phyloP scores from a whole-genome alignment of 306 rosid species.

The Acacia confusa region DNA sequence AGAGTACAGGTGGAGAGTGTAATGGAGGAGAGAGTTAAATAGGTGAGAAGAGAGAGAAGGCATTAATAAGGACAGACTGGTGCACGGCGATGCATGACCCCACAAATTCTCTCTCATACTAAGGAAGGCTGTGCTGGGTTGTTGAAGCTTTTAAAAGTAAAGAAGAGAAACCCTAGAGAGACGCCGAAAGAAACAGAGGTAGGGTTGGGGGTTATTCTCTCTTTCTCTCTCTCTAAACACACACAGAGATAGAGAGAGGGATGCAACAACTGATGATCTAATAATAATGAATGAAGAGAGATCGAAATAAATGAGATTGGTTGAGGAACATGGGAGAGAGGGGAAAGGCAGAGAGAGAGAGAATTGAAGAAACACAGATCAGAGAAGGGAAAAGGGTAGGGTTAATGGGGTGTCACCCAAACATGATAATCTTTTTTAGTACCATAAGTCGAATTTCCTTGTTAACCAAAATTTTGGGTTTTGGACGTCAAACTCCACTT shows the following conservation, averaged over 20 bases:
- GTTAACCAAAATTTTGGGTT: neutral
- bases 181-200: neutral
- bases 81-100: conserved; percentile 23
- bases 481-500: neutral
- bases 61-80: conserved; percentile 65
- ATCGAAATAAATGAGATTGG: conserved; percentile 73
- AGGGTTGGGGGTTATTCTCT: neutral
- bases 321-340: conserved; percentile 62
- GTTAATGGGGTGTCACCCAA: neutral
- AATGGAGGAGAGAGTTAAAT: conserved; percentile 55
- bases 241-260: too few relatives aligned
- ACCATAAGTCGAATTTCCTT: neutral
- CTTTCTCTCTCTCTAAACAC: conserved; percentile 3
- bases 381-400: neutral
- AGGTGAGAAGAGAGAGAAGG: conserved; percentile 60
- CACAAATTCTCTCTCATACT: conserved; percentile 34
- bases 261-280: conserved; percentile 1
- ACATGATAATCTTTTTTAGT: neutral
- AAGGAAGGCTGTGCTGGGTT: conserved; percentile 66
- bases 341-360: neutral
- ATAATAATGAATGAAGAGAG: conserved; percentile 42
- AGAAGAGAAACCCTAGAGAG: conserved; percentile 25
- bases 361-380: neutral
- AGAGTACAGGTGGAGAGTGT: conserved; percentile 39
- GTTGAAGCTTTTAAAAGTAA: conserved; percentile 45